phyloP scores from a whole-genome alignment of 352 stramenopile species.

The Phytophthora citricola region DNA sequence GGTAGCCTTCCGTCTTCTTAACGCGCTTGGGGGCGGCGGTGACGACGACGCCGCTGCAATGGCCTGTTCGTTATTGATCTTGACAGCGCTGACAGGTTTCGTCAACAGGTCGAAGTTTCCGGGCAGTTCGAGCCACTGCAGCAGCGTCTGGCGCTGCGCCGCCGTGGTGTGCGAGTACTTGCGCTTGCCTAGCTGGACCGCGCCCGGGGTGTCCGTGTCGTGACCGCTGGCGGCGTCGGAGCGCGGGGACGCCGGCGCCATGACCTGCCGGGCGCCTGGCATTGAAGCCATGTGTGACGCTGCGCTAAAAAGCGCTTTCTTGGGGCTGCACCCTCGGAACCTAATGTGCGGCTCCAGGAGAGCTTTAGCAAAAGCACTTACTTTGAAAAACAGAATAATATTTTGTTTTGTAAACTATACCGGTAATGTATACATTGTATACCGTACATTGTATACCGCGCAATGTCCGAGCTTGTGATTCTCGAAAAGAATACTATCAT shows the following conservation, averaged over 20 bases:
- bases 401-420: too few relatives aligned
- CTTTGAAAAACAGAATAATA: too few relatives aligned
- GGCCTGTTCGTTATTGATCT: background rate
- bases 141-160: conserved; percentile 50
- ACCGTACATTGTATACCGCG: too few relatives aligned
- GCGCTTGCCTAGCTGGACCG: conserved; percentile 25
- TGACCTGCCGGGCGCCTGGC: conserved; percentile 7
- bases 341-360: conserved; percentile 3
- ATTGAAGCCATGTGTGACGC: conserved; percentile 33
- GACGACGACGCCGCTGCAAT: conserved; percentile 2
- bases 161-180: conserved; percentile 63
- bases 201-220: conserved; percentile 26
- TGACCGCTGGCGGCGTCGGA: conserved; percentile 21
- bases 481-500: too few relatives aligned
- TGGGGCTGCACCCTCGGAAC: conserved; percentile 22
- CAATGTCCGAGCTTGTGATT: too few relatives aligned
- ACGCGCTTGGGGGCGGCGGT: conserved; percentile 29
- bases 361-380: too few relatives aligned
- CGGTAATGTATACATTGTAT: too few relatives aligned
- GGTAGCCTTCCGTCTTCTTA: conserved; percentile 65
- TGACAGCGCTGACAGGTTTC: conserved; percentile 14
- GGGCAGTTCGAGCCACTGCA: conserved; percentile 64
- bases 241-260: conserved; percentile 16
- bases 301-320: conserved; percentile 19
- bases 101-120: conserved; percentile 59